Evolutionary conservation across 352 stramenopile genomes (phyloP), one percentile per base, ranked within the genome.

Genomic region (Blastocystis sp.): DNA sequence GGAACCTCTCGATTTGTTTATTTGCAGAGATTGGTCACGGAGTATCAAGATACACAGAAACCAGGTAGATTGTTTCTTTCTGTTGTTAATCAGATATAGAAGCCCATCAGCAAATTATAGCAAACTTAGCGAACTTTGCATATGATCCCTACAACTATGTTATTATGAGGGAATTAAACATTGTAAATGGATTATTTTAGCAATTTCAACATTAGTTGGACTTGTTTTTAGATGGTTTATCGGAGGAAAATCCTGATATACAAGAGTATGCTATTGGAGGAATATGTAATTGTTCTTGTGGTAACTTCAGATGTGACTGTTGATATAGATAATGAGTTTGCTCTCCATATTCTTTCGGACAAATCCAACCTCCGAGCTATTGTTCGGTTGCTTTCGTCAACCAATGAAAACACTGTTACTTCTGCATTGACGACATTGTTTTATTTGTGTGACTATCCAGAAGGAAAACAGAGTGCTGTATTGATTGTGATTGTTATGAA

Each of bases 1-100:
- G 70, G 70, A 40, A 81, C 44, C 13, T 81, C 70, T 22, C 70
- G 70, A 11, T 81, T 81, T 60, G 70, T 59, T 33, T 81, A 64
- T 81, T 37, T 81, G 70, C 70, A 81, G 27, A 24, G 54, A 35
- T 35, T 81, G 4, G 44, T 81, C 13, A 81, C 70, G 0, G 70
- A 81, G 42, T 81, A 81, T 64, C 70, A 81, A 37, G 70, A 81
- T 33, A 81, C 70, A 27, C 30, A 44, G 42, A 81, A 81, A 56
- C 13, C 30, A 15, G 70, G 70, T 81, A 60, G 9, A 33, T 17
- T 37, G 11, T 33, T 64, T 33, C 11, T 17, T 22, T 60, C 22
- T 60, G 24, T 62, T 6, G 40, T 44, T 6, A 73, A 73, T 73
- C n/a, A n/a, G n/a, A 24, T 73, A 44, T 64, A 64, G 70, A 64